Evolutionary conservation across 108 stramenopile genomes (phyloP).

Genomic region (Nitzschia sp.): DNA sequence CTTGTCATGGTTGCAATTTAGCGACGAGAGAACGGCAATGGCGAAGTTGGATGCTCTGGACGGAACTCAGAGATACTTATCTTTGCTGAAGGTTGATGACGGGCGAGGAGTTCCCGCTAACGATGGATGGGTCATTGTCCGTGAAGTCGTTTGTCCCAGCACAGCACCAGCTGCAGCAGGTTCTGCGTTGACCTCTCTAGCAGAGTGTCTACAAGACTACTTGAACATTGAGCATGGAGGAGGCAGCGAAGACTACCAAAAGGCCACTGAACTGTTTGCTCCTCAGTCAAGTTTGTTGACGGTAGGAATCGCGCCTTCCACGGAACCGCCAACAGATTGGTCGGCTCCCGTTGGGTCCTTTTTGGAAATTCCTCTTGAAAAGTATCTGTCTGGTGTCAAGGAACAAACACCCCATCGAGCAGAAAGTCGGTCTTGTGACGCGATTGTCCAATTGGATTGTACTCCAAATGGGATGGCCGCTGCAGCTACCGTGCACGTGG

Average conservation of each 20-base stretch:
- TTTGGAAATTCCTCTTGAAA: constrained; percentile 24
- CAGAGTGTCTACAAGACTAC: constrained; percentile 10
- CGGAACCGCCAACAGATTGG: constrained; percentile 20
- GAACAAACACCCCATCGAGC: constrained; percentile 16
- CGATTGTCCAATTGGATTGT: constrained; percentile 20
- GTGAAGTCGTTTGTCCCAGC: constrained; percentile 17
- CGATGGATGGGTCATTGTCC: constrained; percentile 34
- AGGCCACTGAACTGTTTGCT: constrained; percentile 21
- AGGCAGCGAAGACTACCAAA: constrained; percentile 9
- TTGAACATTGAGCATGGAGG: constrained; percentile 35
- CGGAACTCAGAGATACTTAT: constrained; percentile 22
- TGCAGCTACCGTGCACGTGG: constrained; percentile 27
- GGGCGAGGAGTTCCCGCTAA: not conserved
- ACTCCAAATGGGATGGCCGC: constrained; percentile 12
- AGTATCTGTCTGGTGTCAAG: constrained; percentile 24
- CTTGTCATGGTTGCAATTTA: constrained; percentile 22
- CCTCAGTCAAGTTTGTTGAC: constrained; percentile 20
- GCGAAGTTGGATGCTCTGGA: constrained; percentile 25
- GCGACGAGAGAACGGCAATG: constrained; percentile 29
- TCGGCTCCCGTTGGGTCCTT: constrained; percentile 30
- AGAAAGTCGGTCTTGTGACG: constrained; percentile 12
- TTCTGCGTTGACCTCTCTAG: not conserved
- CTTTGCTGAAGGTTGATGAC: constrained; percentile 19
- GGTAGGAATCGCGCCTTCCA: constrained; percentile 17
- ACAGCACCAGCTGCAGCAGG: not conserved